phyloP scores from a whole-genome alignment of 441 rosid species.

The Manihot esculenta region DNA sequence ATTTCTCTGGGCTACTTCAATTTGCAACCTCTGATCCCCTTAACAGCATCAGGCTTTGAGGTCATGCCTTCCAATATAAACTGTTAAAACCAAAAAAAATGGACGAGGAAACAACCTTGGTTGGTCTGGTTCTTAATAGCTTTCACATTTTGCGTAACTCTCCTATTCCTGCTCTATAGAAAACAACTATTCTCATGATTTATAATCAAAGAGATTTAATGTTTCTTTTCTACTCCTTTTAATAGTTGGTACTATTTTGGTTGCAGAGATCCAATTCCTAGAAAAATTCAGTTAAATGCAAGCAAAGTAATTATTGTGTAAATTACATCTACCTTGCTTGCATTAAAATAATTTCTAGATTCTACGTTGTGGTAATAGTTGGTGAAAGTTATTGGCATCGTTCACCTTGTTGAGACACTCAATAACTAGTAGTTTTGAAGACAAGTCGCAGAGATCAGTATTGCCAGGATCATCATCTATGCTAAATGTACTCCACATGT shows the following conservation, averaged over 20 bases:
- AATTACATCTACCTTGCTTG: neutral
- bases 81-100: neutral
- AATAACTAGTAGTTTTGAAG: neutral
- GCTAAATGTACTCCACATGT: neutral
- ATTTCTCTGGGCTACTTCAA: slow-evolving; percentile 7
- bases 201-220: neutral
- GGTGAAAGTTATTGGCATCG: slow-evolving; percentile 4
- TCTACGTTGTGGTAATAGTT: neutral
- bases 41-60: neutral
- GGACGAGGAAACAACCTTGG: neutral
- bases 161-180: neutral
- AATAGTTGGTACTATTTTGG: neutral
- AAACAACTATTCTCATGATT: slow-evolving; percentile 1
- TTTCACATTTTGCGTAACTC: too few species aligned
- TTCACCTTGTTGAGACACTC: neutral
- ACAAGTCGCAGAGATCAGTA: neutral
- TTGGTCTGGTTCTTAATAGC: neutral
- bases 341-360: neutral
- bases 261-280: neutral
- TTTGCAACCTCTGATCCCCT: neutral
- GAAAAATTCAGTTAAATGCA: neutral
- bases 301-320: neutral
- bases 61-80: neutral
- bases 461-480: slow-evolving; percentile 9
- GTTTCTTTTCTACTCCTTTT: too few species aligned